phyloP scores from a whole-genome alignment of 176 grass and related monocot species.

The Eremochloa ophiuroides region DNA sequence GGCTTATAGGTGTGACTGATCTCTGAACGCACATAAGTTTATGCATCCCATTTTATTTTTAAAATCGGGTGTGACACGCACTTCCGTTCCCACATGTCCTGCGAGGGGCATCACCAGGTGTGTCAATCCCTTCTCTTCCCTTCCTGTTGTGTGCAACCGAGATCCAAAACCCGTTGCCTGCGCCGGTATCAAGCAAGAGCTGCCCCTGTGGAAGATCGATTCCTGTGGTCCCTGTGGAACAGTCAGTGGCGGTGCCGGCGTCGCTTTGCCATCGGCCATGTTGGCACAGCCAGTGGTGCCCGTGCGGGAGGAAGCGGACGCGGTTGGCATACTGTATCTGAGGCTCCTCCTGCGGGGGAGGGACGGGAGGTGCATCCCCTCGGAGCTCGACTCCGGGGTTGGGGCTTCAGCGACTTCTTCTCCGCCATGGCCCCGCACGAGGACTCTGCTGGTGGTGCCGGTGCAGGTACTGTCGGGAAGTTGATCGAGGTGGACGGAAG shows the following conservation, averaged over 20 bases:
- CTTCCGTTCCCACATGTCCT: no score
- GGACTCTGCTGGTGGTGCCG: not conserved
- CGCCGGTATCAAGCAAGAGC: no score
- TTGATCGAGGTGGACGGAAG: slow-evolving; percentile 34
- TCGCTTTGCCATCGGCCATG: no score
- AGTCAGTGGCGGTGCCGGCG: not conserved
- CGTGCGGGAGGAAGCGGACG: not conserved
- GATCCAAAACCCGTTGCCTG: no score
- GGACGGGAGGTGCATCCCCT: slow-evolving; percentile 48
- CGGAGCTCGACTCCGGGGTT: slow-evolving; percentile 59
- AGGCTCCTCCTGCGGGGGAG: slow-evolving; percentile 46
- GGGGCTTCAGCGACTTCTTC: slow-evolving; percentile 52
- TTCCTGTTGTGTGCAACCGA: no score
- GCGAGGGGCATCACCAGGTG: no score
- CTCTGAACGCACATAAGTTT: no score
- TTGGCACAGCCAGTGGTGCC: not conserved
- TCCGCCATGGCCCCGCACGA: not conserved
- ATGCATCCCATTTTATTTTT: no score
- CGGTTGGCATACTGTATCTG: slow-evolving; percentile 35
- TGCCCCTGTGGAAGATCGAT: no score
- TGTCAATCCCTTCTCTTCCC: no score
- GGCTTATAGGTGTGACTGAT: no score
- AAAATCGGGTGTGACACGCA: no score
- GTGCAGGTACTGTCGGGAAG: not conserved
- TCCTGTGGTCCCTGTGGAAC: not conserved